Base-by-base conservation (phyloP, 352 stramenopile genomes). In the Phytophthora ramorum region DNA sequence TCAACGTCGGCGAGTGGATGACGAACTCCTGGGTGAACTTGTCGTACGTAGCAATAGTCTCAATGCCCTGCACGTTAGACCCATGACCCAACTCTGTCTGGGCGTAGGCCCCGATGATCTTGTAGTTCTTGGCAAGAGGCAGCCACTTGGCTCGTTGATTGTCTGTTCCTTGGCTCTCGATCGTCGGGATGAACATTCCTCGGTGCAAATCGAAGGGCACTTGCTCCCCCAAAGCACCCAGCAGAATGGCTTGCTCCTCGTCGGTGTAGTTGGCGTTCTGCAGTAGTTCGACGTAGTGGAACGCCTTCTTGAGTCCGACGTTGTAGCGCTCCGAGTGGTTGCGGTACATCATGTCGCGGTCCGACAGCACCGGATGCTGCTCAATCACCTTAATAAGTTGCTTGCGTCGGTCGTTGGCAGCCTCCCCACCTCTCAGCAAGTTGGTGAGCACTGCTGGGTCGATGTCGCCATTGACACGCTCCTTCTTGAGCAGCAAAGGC, bases 1-100 rank as follows among this genome's bases (percentile, higher is more conserved):
- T 98, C 19, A 99, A 60, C 7, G 93, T 98, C 0, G 97, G 97
- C 6, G 91, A 97, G 76, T 99, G 63, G 48, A 99, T 89, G 20
- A 98, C 76, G 64, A 96, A 99, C 75, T 98, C 91, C 47, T 98
- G 84, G 0, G 72, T 81, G 17, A 81, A 60, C 41, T 86, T 85
- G 41, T 98, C 69, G 75, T 97, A 69, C 37, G 47, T 53, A 7
- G 61, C 61, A 1, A 58, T 10, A 13, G 60, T 69, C 46, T 69
- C 61, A 16, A 69, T 52, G 0, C 52, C 53, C 20, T 64, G 61
- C 3, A 70, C 62, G 35, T 70, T 70, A 14, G 54, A 70, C 0
- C 62, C 62, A 44, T 65, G 62, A 13, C 62, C 61, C 19, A 69
- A 24, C 28, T 69, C 61, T 6, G 61, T 69, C 46, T 69, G 61